Base-by-base conservation (phyloP, 352 stramenopile genomes). In the Phytopythium mirpurense region DNA sequence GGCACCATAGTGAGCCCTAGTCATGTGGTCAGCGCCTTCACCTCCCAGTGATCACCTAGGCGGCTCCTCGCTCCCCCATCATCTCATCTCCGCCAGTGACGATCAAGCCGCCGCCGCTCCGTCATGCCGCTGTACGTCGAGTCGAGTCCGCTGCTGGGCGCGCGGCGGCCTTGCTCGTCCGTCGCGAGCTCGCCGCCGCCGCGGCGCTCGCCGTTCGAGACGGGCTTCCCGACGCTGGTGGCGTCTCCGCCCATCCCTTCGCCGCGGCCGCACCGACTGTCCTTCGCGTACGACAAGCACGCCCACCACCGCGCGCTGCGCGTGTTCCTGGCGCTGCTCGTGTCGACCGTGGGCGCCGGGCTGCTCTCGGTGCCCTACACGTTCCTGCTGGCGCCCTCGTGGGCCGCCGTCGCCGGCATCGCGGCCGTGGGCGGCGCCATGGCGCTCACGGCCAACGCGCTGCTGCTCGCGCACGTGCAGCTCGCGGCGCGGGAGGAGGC, bases 301-400 rank as follows among this genome's bases (percentile, higher is more conserved):
- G 43, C 63, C n/a, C 48, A 48, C 29, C 63, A 71, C 35, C 71
- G 71, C 24, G 62, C 81, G 19, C 59, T 86, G 54, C 72, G 81
- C 62, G 78, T 90, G n/a, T 86, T 89, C 59, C 63, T 87, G 23
- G 87, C 74, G 51, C 70, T 91, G 57, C 78, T 87, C 59, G 86
- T 89, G 72, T 88, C 78, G 40, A 83, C 83, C 21, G 75, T 89
- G 24, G 81, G 81, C 37, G 78, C 74, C 16, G 81, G 81, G 19
- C 78, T 89, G 74, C 63, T 91, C 15, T 77, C 72, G 0, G 62
- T 91, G 45, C 78, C 81, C 16, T 91, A 85, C 63, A 86, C 77
- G 34, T 91, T 91, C 51, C 44, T 85, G 24, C 53, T 83, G 16
- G 60, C 80, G 31, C 65, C 78, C 0, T 65, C 66, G 16, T 74